These are phyloP conservation scores for Cylindrotheca closterium DNA, from an alignment of 108 stramenopile species.

Conservation along the genomic window DNA sequence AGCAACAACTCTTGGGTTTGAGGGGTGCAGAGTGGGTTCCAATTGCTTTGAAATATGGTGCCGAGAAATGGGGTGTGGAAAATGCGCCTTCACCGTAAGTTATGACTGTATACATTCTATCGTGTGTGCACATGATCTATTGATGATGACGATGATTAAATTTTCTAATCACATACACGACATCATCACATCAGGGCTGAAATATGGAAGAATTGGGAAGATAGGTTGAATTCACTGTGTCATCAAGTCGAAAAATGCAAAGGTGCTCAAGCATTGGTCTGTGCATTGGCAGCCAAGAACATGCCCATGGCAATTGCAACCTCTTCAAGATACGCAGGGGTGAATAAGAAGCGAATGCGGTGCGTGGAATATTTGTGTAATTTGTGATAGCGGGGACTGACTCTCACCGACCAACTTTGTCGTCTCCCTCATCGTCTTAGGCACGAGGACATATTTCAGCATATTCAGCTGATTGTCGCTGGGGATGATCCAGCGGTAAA, in stretches of 20 bases:
- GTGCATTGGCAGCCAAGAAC: slow-evolving; percentile 24
- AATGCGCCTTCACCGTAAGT: slow-evolving; percentile 11
- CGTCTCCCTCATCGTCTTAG: not conserved
- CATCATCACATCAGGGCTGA: not conserved
- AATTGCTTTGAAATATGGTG: slow-evolving; percentile 59
- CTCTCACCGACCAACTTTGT: not conserved
- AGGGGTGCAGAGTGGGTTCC: slow-evolving; percentile 82
- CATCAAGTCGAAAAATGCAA: slow-evolving; percentile 54
- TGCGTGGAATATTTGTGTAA: too few species aligned
- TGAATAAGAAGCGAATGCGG: slow-evolving; percentile 52
- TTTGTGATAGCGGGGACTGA: not conserved
- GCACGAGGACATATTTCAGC: slow-evolving; percentile 55
- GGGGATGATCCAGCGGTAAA: slow-evolving; percentile 69
- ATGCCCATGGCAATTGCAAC: slow-evolving; percentile 80
- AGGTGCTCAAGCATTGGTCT: slow-evolving; percentile 64
- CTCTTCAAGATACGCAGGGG: slow-evolving; percentile 53
- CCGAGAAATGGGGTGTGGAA: slow-evolving; percentile 46
- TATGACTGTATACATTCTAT: not conserved
- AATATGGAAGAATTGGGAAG: slow-evolving; percentile 69
- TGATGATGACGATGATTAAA: not conserved
- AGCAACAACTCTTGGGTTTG: slow-evolving; percentile 64
- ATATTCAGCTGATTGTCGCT: slow-evolving; percentile 56
- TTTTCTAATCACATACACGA: not conserved
- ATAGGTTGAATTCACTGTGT: slow-evolving; percentile 53
- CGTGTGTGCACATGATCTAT: not conserved